These are phyloP conservation scores for Citrus mangshanensis DNA, from an alignment of 345 rosid species.

Conservation along the genomic window DNA sequence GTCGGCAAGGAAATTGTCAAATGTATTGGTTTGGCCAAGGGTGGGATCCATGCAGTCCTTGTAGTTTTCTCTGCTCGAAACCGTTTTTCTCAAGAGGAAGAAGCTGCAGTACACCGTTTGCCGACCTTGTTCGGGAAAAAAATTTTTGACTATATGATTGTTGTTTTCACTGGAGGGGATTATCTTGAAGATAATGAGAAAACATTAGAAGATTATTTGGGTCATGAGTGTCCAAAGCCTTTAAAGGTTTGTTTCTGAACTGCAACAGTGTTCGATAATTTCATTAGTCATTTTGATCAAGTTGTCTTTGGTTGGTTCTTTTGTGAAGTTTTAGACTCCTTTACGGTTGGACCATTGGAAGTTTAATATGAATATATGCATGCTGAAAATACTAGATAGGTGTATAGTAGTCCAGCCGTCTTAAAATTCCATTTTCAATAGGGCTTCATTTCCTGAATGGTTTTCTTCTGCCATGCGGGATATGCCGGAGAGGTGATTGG, in stretches of 20 bases:
- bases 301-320: neutral
- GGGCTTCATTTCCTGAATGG: neutral
- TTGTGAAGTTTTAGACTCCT: neutral
- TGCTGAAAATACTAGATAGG: neutral
- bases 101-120: conserved; percentile 60
- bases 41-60: conserved; percentile 79
- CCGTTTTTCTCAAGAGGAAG: conserved; percentile 71
- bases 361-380: neutral
- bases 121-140: conserved; percentile 73
- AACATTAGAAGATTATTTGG: conserved; percentile 72
- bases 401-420: neutral
- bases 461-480: neutral
- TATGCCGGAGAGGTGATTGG: too few relatives aligned
- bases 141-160: conserved; percentile 70
- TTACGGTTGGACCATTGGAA: neutral
- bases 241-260: conserved; percentile 52
- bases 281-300: neutral
- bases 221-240: conserved; percentile 65
- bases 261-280: neutral
- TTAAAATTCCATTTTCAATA: neutral
- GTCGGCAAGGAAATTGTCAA: conserved; percentile 82
- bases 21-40: conserved; percentile 78
- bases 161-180: conserved; percentile 91
- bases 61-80: conserved; percentile 62
- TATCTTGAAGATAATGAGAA: conserved; percentile 77